phyloP scores from a whole-genome alignment of 192 early-diverging fungal genomes.

The Gaertneriomyces sp. region DNA sequence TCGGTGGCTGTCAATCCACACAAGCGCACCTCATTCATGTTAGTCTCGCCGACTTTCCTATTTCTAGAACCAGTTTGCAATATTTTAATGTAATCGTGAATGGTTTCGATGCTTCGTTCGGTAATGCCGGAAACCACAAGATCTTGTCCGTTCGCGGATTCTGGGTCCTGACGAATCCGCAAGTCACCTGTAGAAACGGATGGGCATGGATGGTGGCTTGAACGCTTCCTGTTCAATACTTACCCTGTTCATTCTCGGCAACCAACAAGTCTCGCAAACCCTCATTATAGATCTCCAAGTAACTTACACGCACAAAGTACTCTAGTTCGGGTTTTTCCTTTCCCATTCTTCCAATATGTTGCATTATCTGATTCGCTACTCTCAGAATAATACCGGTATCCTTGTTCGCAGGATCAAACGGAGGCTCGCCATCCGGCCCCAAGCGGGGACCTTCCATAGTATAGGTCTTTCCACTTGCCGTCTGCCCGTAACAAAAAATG shows the following conservation, averaged over 20 bases:
- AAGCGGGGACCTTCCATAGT: slow-evolving; percentile 39
- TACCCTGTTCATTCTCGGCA: slow-evolving; percentile 32
- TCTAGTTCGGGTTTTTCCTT: slow-evolving; percentile 36
- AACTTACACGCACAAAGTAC: slow-evolving; percentile 39
- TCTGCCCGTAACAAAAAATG: slow-evolving; percentile 32
- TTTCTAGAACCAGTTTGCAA: slow-evolving; percentile 31
- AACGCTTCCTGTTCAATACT: not conserved
- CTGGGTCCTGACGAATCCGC: slow-evolving; percentile 42
- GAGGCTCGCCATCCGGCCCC: slow-evolving; percentile 17
- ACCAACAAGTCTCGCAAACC: slow-evolving; percentile 35
- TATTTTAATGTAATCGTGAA: slow-evolving; percentile 34
- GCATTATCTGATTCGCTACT: slow-evolving; percentile 28
- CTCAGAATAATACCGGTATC: slow-evolving; percentile 34
- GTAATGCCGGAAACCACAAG: slow-evolving; percentile 47
- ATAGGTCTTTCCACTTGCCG: slow-evolving; percentile 41
- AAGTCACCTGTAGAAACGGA: slow-evolving; percentile 38
- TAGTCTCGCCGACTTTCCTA: slow-evolving; percentile 42
- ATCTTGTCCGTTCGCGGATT: slow-evolving; percentile 33
- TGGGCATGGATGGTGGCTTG: not conserved
- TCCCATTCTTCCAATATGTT: slow-evolving; percentile 19
- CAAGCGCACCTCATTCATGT: slow-evolving; percentile 43
- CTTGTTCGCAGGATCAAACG: slow-evolving; percentile 20
- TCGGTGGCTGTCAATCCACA: too few relatives aligned
- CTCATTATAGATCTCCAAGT: slow-evolving; percentile 52
- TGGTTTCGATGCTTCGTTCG: slow-evolving; percentile 22